phyloP scores from a whole-genome alignment of 768 basidiomycete species.

The Boletus speciosus region DNA sequence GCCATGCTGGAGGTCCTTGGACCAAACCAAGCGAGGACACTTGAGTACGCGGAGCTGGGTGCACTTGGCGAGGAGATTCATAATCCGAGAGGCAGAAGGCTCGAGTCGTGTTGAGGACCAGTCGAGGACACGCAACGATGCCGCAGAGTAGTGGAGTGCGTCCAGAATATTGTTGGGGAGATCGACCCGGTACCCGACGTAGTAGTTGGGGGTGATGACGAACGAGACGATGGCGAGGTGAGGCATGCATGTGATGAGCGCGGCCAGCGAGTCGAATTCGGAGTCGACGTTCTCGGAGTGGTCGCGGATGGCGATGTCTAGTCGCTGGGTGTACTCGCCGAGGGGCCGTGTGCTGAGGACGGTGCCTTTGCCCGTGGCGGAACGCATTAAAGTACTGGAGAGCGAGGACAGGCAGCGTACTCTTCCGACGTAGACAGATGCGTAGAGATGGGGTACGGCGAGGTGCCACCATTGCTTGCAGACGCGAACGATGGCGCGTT shows the following conservation, averaged over 20 bases:
- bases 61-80: constrained; percentile 8
- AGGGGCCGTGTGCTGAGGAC: constrained; percentile 9
- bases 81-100: background rate
- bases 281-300: background rate
- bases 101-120: constrained; percentile 2
- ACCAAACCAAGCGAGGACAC: constrained; percentile 9
- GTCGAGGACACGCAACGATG: constrained; percentile 21
- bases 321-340: constrained; percentile 22
- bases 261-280: constrained; percentile 7
- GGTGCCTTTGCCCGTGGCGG: constrained; percentile 7
- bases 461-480: constrained; percentile 30
- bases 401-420: constrained; percentile 19
- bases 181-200: background rate
- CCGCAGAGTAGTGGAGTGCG: constrained; percentile 13
- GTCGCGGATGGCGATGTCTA: constrained; percentile 27
- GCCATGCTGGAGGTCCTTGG: background rate
- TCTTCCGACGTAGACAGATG: constrained; percentile 21
- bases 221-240: constrained; percentile 23
- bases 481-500: constrained; percentile 26
- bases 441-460: constrained; percentile 22
- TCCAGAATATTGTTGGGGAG: constrained; percentile 9
- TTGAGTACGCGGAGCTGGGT: constrained; percentile 17
- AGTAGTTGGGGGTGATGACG: background rate
- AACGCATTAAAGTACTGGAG: constrained; percentile 9
- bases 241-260: constrained; percentile 15